These are phyloP conservation scores for Linaria vulgaris DNA, from an alignment of 257 asterid genomes.

Conservation along the genomic window DNA sequence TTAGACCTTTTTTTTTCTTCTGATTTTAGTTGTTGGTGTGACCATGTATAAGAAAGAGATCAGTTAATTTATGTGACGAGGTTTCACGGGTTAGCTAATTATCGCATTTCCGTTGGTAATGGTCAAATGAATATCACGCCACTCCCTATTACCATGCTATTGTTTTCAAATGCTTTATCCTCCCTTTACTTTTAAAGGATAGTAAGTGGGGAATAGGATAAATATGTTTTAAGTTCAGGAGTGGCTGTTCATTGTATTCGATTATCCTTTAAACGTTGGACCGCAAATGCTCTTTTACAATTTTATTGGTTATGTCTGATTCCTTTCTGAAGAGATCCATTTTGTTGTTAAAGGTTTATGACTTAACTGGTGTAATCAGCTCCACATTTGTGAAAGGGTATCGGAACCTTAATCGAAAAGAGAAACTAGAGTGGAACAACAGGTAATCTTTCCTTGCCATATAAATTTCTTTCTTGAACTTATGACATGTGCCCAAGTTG, in stretches of 20 bases:
- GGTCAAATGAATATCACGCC: not conserved
- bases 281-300: conserved; percentile 8
- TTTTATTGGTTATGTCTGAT: conserved; percentile 22
- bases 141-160: not conserved
- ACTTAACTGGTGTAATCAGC: conserved; percentile 73
- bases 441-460: conserved; percentile 45
- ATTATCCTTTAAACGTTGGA: conserved; percentile 12
- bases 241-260: conserved; percentile 11
- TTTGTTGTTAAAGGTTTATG: conserved; percentile 73
- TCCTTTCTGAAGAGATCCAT: conserved; percentile 31
- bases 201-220: not conserved
- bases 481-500: not conserved
- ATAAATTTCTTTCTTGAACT: conserved; percentile 7
- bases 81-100: not conserved
- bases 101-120: too few species aligned
- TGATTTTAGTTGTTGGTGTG: not conserved
- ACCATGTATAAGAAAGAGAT: not conserved
- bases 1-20: not conserved
- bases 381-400: conserved; percentile 57
- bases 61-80: not conserved
- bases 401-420: conserved; percentile 57
- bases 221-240: not conserved
- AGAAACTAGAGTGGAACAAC: conserved; percentile 88
- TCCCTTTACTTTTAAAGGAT: not conserved
- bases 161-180: not conserved